phyloP scores from a whole-genome alignment of 176 grass and related monocot genomes.

The Thalia dealbata region DNA sequence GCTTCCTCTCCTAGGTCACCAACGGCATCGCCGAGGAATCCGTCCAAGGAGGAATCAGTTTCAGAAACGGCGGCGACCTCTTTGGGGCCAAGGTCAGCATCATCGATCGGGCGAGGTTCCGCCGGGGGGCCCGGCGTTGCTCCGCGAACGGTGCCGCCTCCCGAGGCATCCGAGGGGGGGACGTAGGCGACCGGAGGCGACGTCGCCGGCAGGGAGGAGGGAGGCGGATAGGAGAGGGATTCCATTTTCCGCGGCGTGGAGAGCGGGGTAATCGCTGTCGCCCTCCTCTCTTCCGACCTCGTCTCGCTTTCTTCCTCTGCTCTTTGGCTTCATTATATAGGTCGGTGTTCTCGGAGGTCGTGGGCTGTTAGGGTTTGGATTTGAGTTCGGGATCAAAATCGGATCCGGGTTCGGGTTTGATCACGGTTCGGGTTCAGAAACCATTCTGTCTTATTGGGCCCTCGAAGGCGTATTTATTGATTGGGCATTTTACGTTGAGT shows the following conservation, averaged over 20 bases:
- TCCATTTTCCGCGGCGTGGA: not conserved
- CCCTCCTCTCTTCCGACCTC: too few species aligned
- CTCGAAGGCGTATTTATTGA: too few species aligned
- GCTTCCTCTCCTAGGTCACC: not conserved
- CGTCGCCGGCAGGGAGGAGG: not conserved
- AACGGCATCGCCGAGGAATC: not conserved
- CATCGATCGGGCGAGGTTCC: not conserved
- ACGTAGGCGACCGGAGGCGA: not conserved
- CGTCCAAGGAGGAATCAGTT: not conserved
- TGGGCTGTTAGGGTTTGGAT: not conserved
- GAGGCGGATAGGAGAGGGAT: not conserved
- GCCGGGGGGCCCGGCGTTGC: not conserved
- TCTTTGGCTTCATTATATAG: too few species aligned
- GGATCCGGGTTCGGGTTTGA: not conserved
- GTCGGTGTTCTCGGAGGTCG: too few species aligned
- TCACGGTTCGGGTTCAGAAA: not conserved
- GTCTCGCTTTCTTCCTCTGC: too few species aligned
- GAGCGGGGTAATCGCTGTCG: too few species aligned
- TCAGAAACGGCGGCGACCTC: not conserved
- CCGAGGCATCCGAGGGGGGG: not conserved
- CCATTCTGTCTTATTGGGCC: too few species aligned
- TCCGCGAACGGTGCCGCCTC: not conserved
- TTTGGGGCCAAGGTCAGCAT: not conserved
- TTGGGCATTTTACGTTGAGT: too few species aligned
- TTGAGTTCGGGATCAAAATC: not conserved